Percentiles rank a stretch among this genome's conserved stretches.
These are phyloP conservation scores for Knufia fluminis DNA, from an alignment of 2,329 filamentous ascomycete genomes.

Conservation along the genomic window DNA sequence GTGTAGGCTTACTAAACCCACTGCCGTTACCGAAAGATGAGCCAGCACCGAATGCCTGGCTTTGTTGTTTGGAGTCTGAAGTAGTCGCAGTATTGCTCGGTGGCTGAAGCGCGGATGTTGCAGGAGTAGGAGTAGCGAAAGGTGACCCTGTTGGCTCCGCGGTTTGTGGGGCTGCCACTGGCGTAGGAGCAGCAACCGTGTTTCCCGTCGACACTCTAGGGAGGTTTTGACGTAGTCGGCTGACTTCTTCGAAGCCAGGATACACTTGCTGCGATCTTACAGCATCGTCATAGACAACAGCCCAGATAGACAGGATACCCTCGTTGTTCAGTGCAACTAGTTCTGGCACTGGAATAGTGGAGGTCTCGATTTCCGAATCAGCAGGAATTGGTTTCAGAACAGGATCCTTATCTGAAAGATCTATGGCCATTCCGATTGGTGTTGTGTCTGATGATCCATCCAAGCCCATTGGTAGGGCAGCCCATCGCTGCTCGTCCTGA, in stretches of 20 bases:
- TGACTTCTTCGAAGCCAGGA: slow-evolving; percentile 49
- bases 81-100: not conserved
- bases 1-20: slow-evolving; percentile 23
- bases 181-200: slow-evolving; percentile 24
- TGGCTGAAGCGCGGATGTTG: slow-evolving; percentile 12
- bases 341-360: slow-evolving; percentile 69
- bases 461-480: slow-evolving; percentile 63
- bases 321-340: slow-evolving; percentile 82
- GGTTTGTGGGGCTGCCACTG: slow-evolving; percentile 15
- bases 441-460: slow-evolving; percentile 58
- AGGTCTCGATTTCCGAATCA: slow-evolving; percentile 69
- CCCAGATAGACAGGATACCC: slow-evolving; percentile 77
- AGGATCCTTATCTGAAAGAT: slow-evolving; percentile 73
- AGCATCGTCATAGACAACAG: slow-evolving; percentile 83
- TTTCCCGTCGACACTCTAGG: slow-evolving; percentile 7
- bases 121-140: not conserved
- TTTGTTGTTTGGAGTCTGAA: not conserved
- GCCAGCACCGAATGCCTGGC: slow-evolving; percentile 15
- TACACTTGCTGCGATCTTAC: slow-evolving; percentile 66
- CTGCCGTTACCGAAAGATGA: slow-evolving; percentile 15
- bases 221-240: slow-evolving; percentile 16
- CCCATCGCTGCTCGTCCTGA: slow-evolving; percentile 63
- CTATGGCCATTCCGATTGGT: slow-evolving; percentile 68
- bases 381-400: slow-evolving; percentile 67
- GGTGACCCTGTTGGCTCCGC: slow-evolving; percentile 1